Evolutionary conservation across 2,329 filamentous ascomycete species (phyloP).

Genomic region (Cladophialophora yegresii): DNA sequence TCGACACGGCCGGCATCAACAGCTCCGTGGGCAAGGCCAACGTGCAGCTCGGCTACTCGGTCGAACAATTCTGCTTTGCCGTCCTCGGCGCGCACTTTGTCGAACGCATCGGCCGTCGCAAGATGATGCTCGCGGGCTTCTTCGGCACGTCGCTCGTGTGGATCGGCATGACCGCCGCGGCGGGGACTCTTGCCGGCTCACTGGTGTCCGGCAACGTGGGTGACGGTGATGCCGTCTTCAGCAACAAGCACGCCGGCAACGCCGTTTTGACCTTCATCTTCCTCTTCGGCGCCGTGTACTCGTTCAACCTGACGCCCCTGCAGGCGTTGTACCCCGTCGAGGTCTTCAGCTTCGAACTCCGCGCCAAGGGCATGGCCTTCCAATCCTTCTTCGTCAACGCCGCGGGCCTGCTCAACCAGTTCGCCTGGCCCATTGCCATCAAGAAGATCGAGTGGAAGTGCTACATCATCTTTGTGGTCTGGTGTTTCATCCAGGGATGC

Average conservation of each 20-base stretch:
- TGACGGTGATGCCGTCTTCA: conserved; percentile 31
- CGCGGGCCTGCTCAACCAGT: conserved; percentile 54
- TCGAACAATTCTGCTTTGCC: conserved; percentile 59
- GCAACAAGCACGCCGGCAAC: conserved; percentile 47
- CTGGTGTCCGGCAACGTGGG: conserved; percentile 27
- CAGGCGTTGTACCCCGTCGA: conserved; percentile 57
- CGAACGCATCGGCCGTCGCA: conserved; percentile 60
- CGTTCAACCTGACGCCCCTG: conserved; percentile 51
- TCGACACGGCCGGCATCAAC: conserved; percentile 55
- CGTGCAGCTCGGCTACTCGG: conserved; percentile 57
- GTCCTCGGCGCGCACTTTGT: conserved; percentile 59
- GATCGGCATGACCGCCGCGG: conserved; percentile 54
- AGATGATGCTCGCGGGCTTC: conserved; percentile 56
- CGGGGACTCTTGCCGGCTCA: conserved; percentile 42
- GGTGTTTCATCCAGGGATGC: conserved; percentile 39
- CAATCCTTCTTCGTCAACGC: conserved; percentile 50
- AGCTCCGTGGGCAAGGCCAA: conserved; percentile 55
- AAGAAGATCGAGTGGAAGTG: conserved; percentile 57
- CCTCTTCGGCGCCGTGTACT: conserved; percentile 57
- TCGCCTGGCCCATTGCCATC: conserved; percentile 44
- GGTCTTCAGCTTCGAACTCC: conserved; percentile 56
- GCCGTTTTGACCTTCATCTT: conserved; percentile 58
- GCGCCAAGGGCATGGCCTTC: conserved; percentile 60
- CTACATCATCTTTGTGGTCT: conserved; percentile 53
- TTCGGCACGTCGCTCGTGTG: conserved; percentile 54